phyloP scores from a whole-genome alignment of 2,329 filamentous ascomycete species.

The Clonostachys sp. region DNA sequence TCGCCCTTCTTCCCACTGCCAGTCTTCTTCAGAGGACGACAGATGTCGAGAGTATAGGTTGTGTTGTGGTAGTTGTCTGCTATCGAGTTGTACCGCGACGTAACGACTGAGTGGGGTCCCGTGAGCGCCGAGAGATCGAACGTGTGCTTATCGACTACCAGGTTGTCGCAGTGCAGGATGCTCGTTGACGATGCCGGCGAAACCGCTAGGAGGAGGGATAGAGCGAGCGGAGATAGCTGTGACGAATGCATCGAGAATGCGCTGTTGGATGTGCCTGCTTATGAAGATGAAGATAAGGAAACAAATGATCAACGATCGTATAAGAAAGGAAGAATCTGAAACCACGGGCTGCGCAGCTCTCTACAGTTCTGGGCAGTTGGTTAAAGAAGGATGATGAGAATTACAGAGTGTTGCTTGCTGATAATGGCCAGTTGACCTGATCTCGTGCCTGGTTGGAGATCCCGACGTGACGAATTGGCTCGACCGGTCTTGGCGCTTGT shows the following conservation, averaged over 20 bases:
- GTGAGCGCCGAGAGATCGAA: constrained; percentile 62
- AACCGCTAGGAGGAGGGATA: constrained; percentile 29
- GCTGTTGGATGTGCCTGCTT: too few relatives aligned
- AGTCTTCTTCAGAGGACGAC: constrained; percentile 59
- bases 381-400: too few relatives aligned
- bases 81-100: constrained; percentile 45
- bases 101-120: constrained; percentile 67
- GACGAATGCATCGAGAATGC: neutral
- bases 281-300: too few relatives aligned
- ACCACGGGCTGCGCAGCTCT: too few relatives aligned
- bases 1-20: constrained; percentile 49
- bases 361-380: too few relatives aligned
- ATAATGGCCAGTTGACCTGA: too few relatives aligned
- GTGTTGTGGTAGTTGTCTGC: constrained; percentile 56
- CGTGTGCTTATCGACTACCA: constrained; percentile 51
- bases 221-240: neutral
- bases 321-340: too few relatives aligned
- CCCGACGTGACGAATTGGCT: too few relatives aligned
- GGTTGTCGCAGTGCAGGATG: constrained; percentile 57
- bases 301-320: too few relatives aligned
- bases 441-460: too few relatives aligned
- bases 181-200: constrained; percentile 27
- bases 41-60: constrained; percentile 79
- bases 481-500: constrained; percentile 3
- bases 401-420: too few relatives aligned